Conservation (phyloP, 2,329 filamentous ascomycete genomes). For the Leptographium wingfieldii region DNA sequence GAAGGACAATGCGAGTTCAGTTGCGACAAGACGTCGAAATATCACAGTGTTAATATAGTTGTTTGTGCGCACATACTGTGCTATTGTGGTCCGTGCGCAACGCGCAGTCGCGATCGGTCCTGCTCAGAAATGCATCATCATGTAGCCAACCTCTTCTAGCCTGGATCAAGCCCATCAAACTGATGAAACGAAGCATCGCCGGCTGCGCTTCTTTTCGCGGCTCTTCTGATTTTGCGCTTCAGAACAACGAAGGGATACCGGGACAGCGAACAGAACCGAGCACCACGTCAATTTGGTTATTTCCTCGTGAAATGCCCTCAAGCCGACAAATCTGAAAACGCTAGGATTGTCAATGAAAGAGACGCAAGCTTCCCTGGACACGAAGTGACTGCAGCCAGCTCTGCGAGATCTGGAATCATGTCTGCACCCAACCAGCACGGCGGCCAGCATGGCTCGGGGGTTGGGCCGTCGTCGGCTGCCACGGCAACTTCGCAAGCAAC, state of each 20-base stretch:
- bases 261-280: neutral
- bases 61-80: neutral
- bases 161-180: neutral
- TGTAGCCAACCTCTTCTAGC: neutral
- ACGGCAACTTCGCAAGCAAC: constrained; percentile 15
- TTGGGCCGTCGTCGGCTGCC: constrained; percentile 10
- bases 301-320: neutral
- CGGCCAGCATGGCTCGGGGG: constrained; percentile 12
- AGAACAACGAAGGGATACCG: neutral
- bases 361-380: neutral
- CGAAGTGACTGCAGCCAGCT: neutral
- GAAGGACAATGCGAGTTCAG: neutral
- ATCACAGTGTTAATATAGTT: neutral
- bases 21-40: neutral
- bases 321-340: neutral
- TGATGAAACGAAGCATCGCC: neutral
- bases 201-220: neutral
- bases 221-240: neutral
- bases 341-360: neutral
- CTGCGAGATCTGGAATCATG: constrained; percentile 2
- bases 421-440: constrained; percentile 9
- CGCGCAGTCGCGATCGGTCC: neutral
- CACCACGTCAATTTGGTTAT: neutral
- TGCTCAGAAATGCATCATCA: neutral
- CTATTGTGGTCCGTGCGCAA: neutral